A percentile compares a stretch with the other conserved stretches of the same genome.
phyloP scores from a whole-genome alignment of 2,329 filamentous ascomycete species.

The Drechmeria coniospora region DNA sequence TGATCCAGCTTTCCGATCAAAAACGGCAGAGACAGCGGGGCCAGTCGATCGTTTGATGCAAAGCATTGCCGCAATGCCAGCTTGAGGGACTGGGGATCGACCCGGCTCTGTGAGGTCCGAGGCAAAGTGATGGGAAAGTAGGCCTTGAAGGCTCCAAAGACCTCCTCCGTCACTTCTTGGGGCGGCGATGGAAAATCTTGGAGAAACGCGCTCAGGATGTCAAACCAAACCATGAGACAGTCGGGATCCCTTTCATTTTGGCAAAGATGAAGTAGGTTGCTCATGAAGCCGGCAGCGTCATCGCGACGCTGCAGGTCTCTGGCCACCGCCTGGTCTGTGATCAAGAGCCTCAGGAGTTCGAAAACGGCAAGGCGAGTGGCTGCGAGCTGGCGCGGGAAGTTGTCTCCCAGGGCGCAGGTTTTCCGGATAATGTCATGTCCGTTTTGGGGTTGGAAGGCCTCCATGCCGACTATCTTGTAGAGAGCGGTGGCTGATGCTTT shows the following conservation, averaged over 20 bases:
- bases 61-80: slow-evolving; percentile 37
- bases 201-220: slow-evolving; percentile 29
- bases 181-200: slow-evolving; percentile 28
- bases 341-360: slow-evolving; percentile 27
- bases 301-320: slow-evolving; percentile 29
- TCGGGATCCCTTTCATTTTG: slow-evolving; percentile 40
- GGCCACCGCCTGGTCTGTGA: slow-evolving; percentile 25
- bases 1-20: slow-evolving; percentile 42
- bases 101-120: slow-evolving; percentile 31
- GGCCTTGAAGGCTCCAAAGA: slow-evolving; percentile 40
- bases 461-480: slow-evolving; percentile 32
- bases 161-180: slow-evolving; percentile 28
- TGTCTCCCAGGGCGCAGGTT: slow-evolving; percentile 36
- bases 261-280: slow-evolving; percentile 34
- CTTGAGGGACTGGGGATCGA: slow-evolving; percentile 43
- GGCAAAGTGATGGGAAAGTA: slow-evolving; percentile 46
- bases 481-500: slow-evolving; percentile 37
- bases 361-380: slow-evolving; percentile 38
- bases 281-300: slow-evolving; percentile 30
- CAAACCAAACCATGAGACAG: slow-evolving; percentile 43
- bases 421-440: slow-evolving; percentile 33
- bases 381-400: slow-evolving; percentile 37
- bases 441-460: slow-evolving; percentile 31
- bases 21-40: slow-evolving; percentile 33
- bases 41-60: slow-evolving; percentile 30